These are phyloP conservation scores for Lodderomyces oxycetoniae DNA, from an alignment of 1,139 yeast genomes.

Conservation along the genomic window DNA sequence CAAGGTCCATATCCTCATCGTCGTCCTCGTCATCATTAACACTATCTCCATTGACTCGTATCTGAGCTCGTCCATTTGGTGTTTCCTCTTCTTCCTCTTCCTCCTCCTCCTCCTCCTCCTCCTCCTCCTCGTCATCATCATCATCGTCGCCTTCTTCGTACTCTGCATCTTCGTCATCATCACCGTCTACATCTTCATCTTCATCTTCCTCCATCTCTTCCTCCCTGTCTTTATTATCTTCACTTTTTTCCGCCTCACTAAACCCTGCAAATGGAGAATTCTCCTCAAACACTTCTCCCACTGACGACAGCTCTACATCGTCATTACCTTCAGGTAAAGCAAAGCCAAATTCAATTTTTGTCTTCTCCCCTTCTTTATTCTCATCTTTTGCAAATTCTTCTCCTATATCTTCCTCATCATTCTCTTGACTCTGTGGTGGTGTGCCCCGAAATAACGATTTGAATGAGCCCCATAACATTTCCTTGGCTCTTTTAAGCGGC, in stretches of 20 bases:
- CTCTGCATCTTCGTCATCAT: conserved; percentile 8
- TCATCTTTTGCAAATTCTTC: conserved; percentile 5
- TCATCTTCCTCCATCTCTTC: conserved; percentile 14
- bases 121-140: conserved; percentile 16
- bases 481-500: conserved; percentile 5
- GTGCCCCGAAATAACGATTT: conserved; percentile 4
- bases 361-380: background rate
- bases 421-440: background rate
- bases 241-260: conserved; percentile 23
- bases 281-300: conserved; percentile 14
- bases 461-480: conserved; percentile 4
- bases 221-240: conserved; percentile 21
- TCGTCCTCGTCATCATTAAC: conserved; percentile 29
- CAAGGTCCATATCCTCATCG: conserved; percentile 27
- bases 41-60: conserved; percentile 8
- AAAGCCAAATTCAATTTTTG: background rate
- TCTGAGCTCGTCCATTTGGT: conserved; percentile 1
- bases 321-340: background rate
- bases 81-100: conserved; percentile 15
- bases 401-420: conserved; percentile 14
- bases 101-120: conserved; percentile 10
- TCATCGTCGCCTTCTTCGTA: conserved; percentile 7
- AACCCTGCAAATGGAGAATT: conserved; percentile 16
- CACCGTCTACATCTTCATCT: conserved; percentile 15
- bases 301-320: conserved; percentile 4